Percentiles rank a stretch among this genome's conserved stretches.
Conservation (phyloP, 2,329 filamentous ascomycete genomes). For the Tympanopsis confertula region DNA sequence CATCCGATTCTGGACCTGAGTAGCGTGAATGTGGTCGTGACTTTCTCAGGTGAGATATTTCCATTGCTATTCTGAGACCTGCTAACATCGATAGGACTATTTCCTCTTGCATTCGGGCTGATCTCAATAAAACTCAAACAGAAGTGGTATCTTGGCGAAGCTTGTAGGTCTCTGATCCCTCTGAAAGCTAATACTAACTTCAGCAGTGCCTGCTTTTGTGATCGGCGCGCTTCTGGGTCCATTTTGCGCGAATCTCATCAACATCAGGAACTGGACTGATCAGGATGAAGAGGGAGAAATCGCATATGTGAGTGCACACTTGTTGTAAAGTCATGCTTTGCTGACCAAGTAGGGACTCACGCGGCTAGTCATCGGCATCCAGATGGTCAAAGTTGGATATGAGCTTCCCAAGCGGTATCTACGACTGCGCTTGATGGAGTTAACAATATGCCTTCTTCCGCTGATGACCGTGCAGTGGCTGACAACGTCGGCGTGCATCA, state of each 20-base stretch:
- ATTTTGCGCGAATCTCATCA: conserved; percentile 38
- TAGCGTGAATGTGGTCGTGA: conserved; percentile 9
- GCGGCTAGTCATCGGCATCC: conserved; percentile 49
- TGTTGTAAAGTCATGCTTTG: too few relatives aligned
- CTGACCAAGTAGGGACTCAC: conserved; percentile 35
- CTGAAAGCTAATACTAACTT: neutral
- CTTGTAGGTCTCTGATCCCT: conserved; percentile 22
- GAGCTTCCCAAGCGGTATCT: conserved; percentile 47
- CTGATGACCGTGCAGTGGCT: conserved; percentile 55
- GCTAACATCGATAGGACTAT: conserved; percentile 20
- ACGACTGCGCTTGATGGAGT: conserved; percentile 33
- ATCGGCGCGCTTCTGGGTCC: conserved; percentile 40
- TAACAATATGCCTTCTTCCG: conserved; percentile 41
- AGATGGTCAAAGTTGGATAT: conserved; percentile 52
- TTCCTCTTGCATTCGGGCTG: conserved; percentile 34
- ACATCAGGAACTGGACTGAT: conserved; percentile 23
- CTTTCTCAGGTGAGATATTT: conserved; percentile 8
- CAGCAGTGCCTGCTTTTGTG: conserved; percentile 38
- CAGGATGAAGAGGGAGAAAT: neutral
- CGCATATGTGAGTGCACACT: too few relatives aligned
- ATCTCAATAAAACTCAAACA: conserved; percentile 39
- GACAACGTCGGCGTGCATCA: conserved; percentile 40
- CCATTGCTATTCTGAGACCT: neutral
- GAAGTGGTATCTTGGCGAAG: conserved; percentile 41
- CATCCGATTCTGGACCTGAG: conserved; percentile 7